Evolutionary conservation across 2,329 filamentous ascomycete genomes (phyloP).

Genomic region (Didymella segeticola): DNA sequence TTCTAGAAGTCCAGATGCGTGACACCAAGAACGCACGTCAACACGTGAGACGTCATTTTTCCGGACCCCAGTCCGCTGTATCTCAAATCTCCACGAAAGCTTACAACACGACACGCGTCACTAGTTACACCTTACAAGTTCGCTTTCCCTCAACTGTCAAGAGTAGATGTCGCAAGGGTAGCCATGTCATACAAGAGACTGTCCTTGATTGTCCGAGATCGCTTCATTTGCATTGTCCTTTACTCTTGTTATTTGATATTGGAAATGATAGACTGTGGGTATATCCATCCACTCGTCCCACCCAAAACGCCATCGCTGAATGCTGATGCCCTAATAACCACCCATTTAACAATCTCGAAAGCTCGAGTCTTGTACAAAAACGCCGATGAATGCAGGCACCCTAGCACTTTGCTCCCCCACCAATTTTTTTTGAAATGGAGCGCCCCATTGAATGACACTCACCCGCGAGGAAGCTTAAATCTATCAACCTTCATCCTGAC

Average conservation of each 20-base stretch:
- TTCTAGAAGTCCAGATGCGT: not conserved
- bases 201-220: not conserved
- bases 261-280: constrained; percentile 6
- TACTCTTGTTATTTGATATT: not conserved
- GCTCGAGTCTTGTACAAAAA: constrained; percentile 5
- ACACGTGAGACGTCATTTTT: constrained; percentile 16
- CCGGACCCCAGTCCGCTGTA: not conserved
- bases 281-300: constrained; percentile 8
- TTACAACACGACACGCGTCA: not conserved
- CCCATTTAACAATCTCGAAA: constrained; percentile 10
- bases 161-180: not conserved
- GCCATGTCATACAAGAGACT: not conserved
- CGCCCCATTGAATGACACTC: not conserved
- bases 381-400: constrained; percentile 8
- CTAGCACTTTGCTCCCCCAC: not conserved
- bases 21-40: constrained; percentile 5
- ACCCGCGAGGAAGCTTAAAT: constrained; percentile 9
- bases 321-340: constrained; percentile 12
- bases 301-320: constrained; percentile 35
- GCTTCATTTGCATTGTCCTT: not conserved
- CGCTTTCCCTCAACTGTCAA: not conserved
- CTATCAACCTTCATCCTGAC: constrained; percentile 31
- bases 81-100: not conserved
- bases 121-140: not conserved
- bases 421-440: not conserved